phyloP scores from a whole-genome alignment of 2,329 filamentous ascomycete species.

The Phoma sp. region DNA sequence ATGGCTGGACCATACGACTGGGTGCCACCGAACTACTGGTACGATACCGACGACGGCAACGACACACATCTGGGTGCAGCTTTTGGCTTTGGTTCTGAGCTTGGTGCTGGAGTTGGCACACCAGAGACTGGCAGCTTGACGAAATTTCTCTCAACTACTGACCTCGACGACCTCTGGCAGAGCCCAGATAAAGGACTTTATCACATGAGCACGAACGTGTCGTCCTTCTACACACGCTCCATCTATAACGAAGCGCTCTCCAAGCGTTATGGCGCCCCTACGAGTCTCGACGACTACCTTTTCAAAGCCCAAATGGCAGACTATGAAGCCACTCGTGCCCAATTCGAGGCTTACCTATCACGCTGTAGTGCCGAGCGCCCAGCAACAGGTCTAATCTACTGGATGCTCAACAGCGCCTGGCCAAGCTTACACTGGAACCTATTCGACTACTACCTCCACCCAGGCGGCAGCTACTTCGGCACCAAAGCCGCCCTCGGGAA shows the following conservation, averaged over 20 bases:
- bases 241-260: slow-evolving; percentile 67
- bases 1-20: slow-evolving; percentile 73
- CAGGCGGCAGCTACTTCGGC: slow-evolving; percentile 67
- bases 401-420: slow-evolving; percentile 73
- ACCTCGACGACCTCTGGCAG: slow-evolving; percentile 65
- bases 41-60: slow-evolving; percentile 57
- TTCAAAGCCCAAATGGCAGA: slow-evolving; percentile 68
- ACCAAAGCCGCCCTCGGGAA: slow-evolving; percentile 56
- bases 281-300: slow-evolving; percentile 64
- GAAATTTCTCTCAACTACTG: slow-evolving; percentile 60
- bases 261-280: slow-evolving; percentile 60
- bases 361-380: slow-evolving; percentile 60
- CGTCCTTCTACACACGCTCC: slow-evolving; percentile 62
- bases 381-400: slow-evolving; percentile 69
- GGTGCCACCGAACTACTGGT: slow-evolving; percentile 72
- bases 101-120: slow-evolving; percentile 68
- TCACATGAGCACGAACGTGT: slow-evolving; percentile 66
- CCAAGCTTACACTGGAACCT: slow-evolving; percentile 71
- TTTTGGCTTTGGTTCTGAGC: slow-evolving; percentile 70
- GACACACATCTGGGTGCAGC: slow-evolving; percentile 62
- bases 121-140: slow-evolving; percentile 63
- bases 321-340: slow-evolving; percentile 67
- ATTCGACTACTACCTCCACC: slow-evolving; percentile 68
- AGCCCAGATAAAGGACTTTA: slow-evolving; percentile 61
- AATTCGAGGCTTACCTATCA: slow-evolving; percentile 65